Evolutionary conservation across 2,329 filamentous ascomycete species (phyloP).

Genomic region (Chaetomium globosum): DNA sequence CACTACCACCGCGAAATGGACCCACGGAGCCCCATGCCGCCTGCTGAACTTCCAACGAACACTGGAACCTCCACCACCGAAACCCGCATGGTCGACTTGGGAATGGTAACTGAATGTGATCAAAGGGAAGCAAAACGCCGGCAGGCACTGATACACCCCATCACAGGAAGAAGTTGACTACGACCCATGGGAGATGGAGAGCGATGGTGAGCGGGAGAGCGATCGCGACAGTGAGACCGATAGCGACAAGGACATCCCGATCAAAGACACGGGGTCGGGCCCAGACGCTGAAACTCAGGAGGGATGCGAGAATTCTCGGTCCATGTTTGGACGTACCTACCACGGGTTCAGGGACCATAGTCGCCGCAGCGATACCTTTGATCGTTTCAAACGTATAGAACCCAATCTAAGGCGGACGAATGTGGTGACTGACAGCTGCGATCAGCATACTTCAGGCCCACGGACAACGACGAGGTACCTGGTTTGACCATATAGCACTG

Average conservation of each 20-base stretch:
- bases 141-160: neutral
- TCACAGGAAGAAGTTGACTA: neutral
- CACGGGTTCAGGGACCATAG: neutral
- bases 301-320: neutral
- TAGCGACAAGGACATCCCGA: no score
- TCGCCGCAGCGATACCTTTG: neutral
- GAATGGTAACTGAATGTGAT: neutral
- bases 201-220: no score
- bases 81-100: neutral
- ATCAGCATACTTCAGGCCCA: neutral
- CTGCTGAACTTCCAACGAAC: neutral
- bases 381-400: neutral
- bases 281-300: neutral
- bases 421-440: neutral
- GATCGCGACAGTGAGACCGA: neutral
- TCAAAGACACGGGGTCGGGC: no score
- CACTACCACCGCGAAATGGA: no score
- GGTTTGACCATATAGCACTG: neutral
- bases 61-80: neutral
- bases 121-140: neutral
- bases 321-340: conserved; percentile 9
- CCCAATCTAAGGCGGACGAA: neutral
- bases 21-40: no score
- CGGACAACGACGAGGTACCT: neutral
- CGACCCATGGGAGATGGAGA: no score